These are phyloP conservation scores for Cucurbita moschata DNA, from an alignment of 306 rosid species.

Conservation along the genomic window DNA sequence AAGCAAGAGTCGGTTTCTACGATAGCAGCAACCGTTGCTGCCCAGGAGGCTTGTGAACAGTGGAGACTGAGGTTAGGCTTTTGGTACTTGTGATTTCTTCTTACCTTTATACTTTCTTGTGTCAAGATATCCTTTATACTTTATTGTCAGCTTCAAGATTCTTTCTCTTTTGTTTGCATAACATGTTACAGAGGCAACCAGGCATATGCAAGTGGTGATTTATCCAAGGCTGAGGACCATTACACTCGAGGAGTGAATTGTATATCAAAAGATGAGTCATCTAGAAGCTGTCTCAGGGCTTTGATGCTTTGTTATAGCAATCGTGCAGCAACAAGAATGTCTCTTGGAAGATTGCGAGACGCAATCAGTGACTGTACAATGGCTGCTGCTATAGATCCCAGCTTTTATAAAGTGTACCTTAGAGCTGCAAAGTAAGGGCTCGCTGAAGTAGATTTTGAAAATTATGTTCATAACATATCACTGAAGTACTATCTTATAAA, in stretches of 20 bases:
- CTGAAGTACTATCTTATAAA: neutral
- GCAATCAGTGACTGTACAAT: slow-evolving; percentile 69
- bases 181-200: slow-evolving; percentile 74
- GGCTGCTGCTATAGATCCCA: slow-evolving; percentile 72
- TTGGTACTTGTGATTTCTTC: slow-evolving; percentile 8
- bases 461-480: neutral
- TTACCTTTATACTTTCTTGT: neutral
- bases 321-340: slow-evolving; percentile 89
- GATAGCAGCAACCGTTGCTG: slow-evolving; percentile 31
- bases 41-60: slow-evolving; percentile 84
- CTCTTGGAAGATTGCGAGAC: slow-evolving; percentile 85
- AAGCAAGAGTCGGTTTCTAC: slow-evolving; percentile 34
- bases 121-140: neutral
- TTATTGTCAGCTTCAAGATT: neutral
- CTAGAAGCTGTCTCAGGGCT: slow-evolving; percentile 70
- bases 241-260: slow-evolving; percentile 64
- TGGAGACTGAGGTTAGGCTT: slow-evolving; percentile 73
- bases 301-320: slow-evolving; percentile 93
- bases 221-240: slow-evolving; percentile 67
- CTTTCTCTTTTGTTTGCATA: slow-evolving; percentile 11
- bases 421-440: slow-evolving; percentile 94
- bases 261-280: slow-evolving; percentile 42
- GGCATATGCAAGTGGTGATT: slow-evolving; percentile 73
- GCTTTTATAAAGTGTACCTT: slow-evolving; percentile 68
- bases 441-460: neutral